Evolutionary conservation across 2,329 filamentous ascomycete genomes (phyloP).

Genomic region (Botryosphaeria agaves): DNA sequence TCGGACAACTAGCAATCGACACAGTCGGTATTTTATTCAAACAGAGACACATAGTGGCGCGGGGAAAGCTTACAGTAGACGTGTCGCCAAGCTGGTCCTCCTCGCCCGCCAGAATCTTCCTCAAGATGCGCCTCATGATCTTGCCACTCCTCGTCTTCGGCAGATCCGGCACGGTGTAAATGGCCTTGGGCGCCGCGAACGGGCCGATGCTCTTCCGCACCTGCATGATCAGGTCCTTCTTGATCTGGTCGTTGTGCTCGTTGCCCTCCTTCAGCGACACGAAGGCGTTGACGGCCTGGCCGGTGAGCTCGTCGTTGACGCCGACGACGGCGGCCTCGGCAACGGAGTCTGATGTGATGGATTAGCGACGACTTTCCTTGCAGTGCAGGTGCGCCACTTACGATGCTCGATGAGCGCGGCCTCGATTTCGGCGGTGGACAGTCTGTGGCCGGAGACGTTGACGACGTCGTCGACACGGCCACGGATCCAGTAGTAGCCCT

Average conservation of each 20-base stretch:
- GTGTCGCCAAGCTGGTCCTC: slow-evolving; percentile 93
- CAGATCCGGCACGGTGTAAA: slow-evolving; percentile 80
- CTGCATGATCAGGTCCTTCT: slow-evolving; percentile 87
- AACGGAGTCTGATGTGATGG: slow-evolving; percentile 38
- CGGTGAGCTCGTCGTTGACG: slow-evolving; percentile 81
- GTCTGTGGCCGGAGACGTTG: slow-evolving; percentile 89
- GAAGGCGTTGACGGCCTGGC: slow-evolving; percentile 94
- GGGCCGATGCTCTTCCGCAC: slow-evolving; percentile 95
- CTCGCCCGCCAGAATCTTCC: slow-evolving; percentile 94
- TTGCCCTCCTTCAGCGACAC: slow-evolving; percentile 78
- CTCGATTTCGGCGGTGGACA: slow-evolving; percentile 96
- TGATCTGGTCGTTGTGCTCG: slow-evolving; percentile 59
- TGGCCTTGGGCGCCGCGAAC: slow-evolving; percentile 88
- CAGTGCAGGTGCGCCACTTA: slow-evolving; percentile 15
- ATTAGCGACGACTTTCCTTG: slow-evolving; percentile 6
- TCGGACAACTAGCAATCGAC: slow-evolving; percentile 59
- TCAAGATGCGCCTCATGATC: slow-evolving; percentile 94
- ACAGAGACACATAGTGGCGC: background rate
- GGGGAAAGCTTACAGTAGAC: slow-evolving; percentile 51
- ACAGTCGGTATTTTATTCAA: slow-evolving; percentile 3
- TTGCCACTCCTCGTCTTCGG: slow-evolving; percentile 96
- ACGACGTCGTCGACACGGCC: slow-evolving; percentile 97
- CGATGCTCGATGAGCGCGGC: slow-evolving; percentile 86
- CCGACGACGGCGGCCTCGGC: slow-evolving; percentile 94
- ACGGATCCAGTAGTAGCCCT: slow-evolving; percentile 99